phyloP scores from a whole-genome alignment of 148 eudicot genomes.

The Rhododendron kiyosumense region DNA sequence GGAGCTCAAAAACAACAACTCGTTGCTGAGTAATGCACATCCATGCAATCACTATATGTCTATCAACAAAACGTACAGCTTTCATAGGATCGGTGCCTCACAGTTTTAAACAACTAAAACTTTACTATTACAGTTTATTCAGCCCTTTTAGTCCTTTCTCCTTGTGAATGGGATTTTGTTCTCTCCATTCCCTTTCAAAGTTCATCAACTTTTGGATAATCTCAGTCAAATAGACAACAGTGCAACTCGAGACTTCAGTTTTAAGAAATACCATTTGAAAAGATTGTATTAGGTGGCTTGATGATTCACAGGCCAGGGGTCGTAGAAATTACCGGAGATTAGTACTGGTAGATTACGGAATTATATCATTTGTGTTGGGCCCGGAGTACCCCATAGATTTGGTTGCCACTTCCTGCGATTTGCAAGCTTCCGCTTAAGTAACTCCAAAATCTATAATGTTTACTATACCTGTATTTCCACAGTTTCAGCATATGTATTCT shows the following conservation, averaged over 20 bases:
- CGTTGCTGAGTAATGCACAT: constrained; percentile 3
- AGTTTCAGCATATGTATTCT: neutral
- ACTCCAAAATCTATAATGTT: no score
- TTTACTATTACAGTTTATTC: neutral
- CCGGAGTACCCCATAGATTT: no score
- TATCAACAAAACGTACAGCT: neutral
- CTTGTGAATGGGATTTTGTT: neutral
- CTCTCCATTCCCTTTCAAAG: neutral
- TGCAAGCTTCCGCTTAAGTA: no score
- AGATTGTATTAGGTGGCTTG: neutral
- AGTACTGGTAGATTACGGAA: neutral
- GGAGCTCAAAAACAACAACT: constrained; percentile 26
- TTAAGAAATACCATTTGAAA: neutral
- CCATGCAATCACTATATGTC: neutral
- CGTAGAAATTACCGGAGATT: neutral
- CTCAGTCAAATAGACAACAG: neutral
- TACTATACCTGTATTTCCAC: neutral
- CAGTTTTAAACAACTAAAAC: neutral
- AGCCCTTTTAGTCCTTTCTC: neutral
- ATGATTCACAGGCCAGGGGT: neutral
- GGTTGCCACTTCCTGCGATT: no score
- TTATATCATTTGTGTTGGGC: neutral
- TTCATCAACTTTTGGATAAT: neutral
- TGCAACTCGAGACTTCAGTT: neutral
- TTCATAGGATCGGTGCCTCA: neutral